These are phyloP conservation scores for Arthrobotrys musiformis DNA, from an alignment of 2,329 filamentous ascomycete species.

Conservation along the genomic window DNA sequence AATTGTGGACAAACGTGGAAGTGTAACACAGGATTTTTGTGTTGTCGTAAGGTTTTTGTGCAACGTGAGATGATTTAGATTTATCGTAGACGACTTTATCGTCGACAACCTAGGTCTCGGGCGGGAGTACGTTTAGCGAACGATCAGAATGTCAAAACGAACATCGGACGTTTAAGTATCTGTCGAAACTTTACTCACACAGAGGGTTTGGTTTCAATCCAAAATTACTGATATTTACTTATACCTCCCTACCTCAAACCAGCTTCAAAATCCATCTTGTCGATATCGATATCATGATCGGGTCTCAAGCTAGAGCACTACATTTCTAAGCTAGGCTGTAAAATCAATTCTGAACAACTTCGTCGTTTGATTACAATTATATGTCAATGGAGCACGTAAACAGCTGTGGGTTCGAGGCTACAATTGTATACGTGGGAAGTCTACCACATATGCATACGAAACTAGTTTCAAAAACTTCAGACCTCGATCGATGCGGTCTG, in stretches of 20 bases:
- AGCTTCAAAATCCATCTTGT: neutral
- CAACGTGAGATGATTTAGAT: conserved; percentile 3
- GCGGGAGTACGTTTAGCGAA: no score
- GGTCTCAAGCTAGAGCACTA: no score
- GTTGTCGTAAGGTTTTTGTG: conserved; percentile 12
- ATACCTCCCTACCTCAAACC: neutral
- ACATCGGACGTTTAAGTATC: neutral
- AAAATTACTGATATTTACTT: neutral
- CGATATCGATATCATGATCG: neutral
- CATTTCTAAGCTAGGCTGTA: no score
- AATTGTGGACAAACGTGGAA: conserved; percentile 42
- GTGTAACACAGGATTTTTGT: conserved; percentile 34
- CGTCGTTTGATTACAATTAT: no score
- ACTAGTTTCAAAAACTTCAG: neutral
- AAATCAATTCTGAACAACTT: no score
- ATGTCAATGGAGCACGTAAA: no score
- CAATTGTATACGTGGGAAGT: no score
- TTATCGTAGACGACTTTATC: conserved; percentile 8
- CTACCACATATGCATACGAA: no score
- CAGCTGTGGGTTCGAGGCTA: no score
- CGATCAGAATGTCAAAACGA: neutral
- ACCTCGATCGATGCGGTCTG: no score
- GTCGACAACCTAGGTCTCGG: neutral
- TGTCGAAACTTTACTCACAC: neutral
- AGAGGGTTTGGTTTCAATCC: neutral